phyloP scores from a whole-genome alignment of 1,284 basidiomycete genomes.

The Ceratobasidium sp. region DNA sequence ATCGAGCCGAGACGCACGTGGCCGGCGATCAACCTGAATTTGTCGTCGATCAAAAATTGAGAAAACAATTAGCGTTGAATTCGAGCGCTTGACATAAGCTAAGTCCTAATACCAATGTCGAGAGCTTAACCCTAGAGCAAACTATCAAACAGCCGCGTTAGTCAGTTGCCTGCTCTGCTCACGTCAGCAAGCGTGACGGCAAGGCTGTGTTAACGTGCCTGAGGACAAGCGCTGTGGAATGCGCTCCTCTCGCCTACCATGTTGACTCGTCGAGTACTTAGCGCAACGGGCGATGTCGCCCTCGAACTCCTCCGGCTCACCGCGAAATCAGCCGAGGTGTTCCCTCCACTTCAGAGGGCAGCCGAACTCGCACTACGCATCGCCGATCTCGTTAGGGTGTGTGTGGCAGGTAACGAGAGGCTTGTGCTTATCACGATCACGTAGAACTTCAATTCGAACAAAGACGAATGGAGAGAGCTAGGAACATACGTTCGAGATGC shows the following conservation, averaged over 20 bases:
- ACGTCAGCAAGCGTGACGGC: no score
- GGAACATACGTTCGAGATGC: not conserved
- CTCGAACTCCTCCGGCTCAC: not conserved
- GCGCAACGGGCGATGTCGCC: not conserved
- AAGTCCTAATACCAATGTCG: no score
- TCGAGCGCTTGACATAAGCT: no score
- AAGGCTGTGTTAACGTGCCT: no score
- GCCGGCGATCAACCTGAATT: no score
- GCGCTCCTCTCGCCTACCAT: not conserved
- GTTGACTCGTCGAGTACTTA: not conserved
- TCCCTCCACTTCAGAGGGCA: conserved; percentile 1
- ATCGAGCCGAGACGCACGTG: no score
- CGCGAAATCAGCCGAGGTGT: not conserved
- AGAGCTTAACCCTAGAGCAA: no score
- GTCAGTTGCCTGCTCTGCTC: no score
- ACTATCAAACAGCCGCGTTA: no score
- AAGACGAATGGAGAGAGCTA: not conserved
- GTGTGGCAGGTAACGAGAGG: not conserved
- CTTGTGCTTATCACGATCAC: not conserved
- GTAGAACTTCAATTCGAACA: not conserved
- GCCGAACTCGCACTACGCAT: not conserved
- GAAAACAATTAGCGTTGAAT: no score
- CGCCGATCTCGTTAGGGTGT: not conserved
- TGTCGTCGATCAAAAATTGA: no score
- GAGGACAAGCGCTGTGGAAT: no score